phyloP scores from a whole-genome alignment of 805 yeast genomes.

The Candida berthetii region DNA sequence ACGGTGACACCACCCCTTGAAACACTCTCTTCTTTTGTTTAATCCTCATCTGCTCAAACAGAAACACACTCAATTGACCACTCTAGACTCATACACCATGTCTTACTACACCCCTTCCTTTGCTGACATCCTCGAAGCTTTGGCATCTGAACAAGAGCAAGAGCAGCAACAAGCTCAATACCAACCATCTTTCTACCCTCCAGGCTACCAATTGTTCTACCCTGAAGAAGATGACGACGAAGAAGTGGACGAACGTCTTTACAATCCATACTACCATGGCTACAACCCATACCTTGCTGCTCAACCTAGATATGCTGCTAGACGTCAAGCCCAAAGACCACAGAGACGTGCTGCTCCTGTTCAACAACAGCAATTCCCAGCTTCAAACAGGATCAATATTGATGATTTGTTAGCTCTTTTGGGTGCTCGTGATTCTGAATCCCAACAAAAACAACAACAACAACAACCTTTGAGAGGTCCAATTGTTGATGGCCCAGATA shows the following conservation, averaged over 20 bases:
- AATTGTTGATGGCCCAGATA: background rate
- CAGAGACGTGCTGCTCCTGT: background rate
- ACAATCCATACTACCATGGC: background rate
- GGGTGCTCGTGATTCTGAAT: background rate
- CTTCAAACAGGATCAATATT: background rate
- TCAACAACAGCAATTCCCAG: background rate
- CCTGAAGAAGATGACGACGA: conserved; percentile 5
- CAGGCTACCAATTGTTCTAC: conserved; percentile 1
- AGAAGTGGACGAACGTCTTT: background rate
- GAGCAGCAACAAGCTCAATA: conserved; percentile 4
- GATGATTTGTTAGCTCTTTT: background rate
- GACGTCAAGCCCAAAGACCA: background rate
- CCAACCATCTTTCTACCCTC: background rate
- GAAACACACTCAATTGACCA: too few species aligned
- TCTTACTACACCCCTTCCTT: conserved; percentile 12
- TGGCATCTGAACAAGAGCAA: conserved; percentile 7
- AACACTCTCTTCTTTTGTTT: background rate
- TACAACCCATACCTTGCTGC: conserved; percentile 2
- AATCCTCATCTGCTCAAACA: background rate
- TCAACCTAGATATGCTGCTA: background rate
- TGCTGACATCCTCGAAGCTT: conserved; percentile 16
- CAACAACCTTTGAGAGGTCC: background rate
- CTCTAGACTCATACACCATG: conserved; percentile 5
- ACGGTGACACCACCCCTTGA: too few species aligned
- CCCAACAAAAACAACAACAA: background rate